Evolutionary conservation across 495 filamentous ascomycete species (phyloP).

Genomic region (Xylaria palmicola): DNA sequence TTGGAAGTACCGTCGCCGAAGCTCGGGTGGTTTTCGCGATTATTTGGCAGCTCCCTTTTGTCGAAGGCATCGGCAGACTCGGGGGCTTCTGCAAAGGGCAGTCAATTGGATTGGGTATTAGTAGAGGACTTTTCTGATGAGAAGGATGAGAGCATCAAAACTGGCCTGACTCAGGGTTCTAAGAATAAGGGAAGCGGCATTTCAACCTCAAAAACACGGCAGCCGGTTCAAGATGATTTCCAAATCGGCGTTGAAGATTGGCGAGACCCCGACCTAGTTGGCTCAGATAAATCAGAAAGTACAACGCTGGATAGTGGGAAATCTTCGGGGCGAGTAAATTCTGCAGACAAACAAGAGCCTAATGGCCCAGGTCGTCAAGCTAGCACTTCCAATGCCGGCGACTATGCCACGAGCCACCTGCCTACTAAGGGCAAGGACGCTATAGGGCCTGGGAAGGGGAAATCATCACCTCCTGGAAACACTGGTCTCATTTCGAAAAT

Average conservation of each 20-base stretch:
- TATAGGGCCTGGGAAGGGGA: constrained; percentile 25
- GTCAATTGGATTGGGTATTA: constrained; percentile 74
- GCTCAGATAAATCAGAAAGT: constrained; percentile 18
- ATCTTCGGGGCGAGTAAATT: constrained; percentile 20
- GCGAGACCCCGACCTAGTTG: constrained; percentile 79
- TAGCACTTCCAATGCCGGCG: constrained; percentile 75
- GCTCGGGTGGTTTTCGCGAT: constrained; percentile 53
- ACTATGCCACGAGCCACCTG: constrained; percentile 53
- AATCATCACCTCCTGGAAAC: constrained; percentile 21
- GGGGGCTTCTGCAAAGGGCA: constrained; percentile 75
- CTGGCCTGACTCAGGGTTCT: constrained; percentile 34
- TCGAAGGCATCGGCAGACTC: constrained; percentile 19
- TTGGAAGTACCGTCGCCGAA: constrained; percentile 8
- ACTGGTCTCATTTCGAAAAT: constrained; percentile 43
- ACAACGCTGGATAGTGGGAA: constrained; percentile 16
- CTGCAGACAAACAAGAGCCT: constrained; percentile 33
- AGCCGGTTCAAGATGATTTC: constrained; percentile 63
- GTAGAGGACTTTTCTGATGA: constrained; percentile 67
- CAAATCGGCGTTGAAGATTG: constrained; percentile 93
- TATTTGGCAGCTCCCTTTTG: constrained; percentile 52
- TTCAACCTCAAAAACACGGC: constrained; percentile 17
- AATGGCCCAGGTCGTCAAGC: constrained; percentile 60
- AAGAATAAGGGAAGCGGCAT: constrained; percentile 26
- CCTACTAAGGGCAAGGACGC: constrained; percentile 25
- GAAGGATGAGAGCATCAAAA: constrained; percentile 39